Evolutionary conservation across 441 rosid genomes (phyloP), one percentile per base, ranked within the genome.

Genomic region (Macaranga tanarius): DNA sequence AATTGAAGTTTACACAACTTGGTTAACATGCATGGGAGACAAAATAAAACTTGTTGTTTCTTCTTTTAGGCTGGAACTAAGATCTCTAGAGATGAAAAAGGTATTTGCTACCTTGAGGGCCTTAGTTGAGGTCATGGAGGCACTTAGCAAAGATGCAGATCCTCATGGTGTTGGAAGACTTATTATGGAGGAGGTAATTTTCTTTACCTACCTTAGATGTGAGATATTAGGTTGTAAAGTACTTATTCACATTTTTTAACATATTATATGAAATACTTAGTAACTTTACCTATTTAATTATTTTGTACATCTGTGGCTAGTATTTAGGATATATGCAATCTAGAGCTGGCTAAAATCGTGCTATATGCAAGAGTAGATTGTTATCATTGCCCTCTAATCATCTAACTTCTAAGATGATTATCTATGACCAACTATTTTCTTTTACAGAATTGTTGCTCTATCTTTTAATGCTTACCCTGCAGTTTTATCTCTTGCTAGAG

Each of bases 141-240:
- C 85, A 42, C 96, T 96, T 78, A 88, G 92, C 82, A 84, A 88
- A 84, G 95, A 86, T 83, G 99, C 97, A 71, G 98, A 87, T 87
- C 92, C 95, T 71, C 77, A 68, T 72, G 98, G 97, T 68, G 98
- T 92, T 81, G 99, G 97, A 77, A 86, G 90, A 78, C 84, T 74
- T 62, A 90, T 96, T 77, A 87, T 42, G 81, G 99, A 89, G 79
- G 99, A 96, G 97, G 99, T 96, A 80, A 62, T 40, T 75, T 47
- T 79, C 47, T 31, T 10, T 52, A 31, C 22, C 22, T 54, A 7
- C 23, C 57, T 28, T 55, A 19, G 31, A 34, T 47, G 42, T 59
- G 65, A 11, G 40, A 31, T 22, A 6, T 28, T 22, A 40, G 38
- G 55, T 10, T 65, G 9, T 40, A 4, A 26, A 12, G 58, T 45